Percentiles rank a stretch among this genome's conserved stretches.
These are phyloP conservation scores for Mucor indicus DNA, from an alignment of 371 early-diverging fungal genomes.

Conservation along the genomic window DNA sequence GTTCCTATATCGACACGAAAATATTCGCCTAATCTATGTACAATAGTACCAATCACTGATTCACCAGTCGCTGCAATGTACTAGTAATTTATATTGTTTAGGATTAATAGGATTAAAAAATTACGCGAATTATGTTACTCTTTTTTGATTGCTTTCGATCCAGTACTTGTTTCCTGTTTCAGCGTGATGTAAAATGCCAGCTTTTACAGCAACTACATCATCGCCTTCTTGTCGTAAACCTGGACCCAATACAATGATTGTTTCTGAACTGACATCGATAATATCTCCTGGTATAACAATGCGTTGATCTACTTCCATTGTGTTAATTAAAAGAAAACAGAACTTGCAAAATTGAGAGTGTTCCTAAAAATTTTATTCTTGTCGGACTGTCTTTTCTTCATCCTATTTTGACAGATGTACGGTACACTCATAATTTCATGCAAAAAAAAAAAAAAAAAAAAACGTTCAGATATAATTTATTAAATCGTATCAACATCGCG, in stretches of 20 bases:
- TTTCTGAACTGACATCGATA: slow-evolving; percentile 29
- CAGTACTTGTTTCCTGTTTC: slow-evolving; percentile 65
- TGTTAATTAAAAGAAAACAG: background rate
- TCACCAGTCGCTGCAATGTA: slow-evolving; percentile 88
- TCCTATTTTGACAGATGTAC: no score
- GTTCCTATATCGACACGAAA: slow-evolving; percentile 92
- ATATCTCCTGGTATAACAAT: slow-evolving; percentile 69
- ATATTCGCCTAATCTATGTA: slow-evolving; percentile 65
- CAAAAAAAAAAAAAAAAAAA: background rate
- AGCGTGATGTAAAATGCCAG: slow-evolving; percentile 67
- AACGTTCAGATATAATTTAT: background rate
- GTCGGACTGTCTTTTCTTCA: background rate
- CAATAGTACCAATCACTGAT: slow-evolving; percentile 83
- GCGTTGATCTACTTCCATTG: slow-evolving; percentile 27
- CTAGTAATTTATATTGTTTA: no score
- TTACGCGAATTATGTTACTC: no score
- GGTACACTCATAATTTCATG: no score
- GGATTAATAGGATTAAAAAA: no score
- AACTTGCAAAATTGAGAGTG: background rate
- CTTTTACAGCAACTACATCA: slow-evolving; percentile 64
- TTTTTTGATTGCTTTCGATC: slow-evolving; percentile 79
- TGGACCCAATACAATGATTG: slow-evolving; percentile 67
- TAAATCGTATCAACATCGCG: no score
- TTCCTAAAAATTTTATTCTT: background rate
- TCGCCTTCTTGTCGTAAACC: slow-evolving; percentile 71